phyloP scores from a whole-genome alignment of 345 rosid species.

The Aquilaria yunnanensis region DNA sequence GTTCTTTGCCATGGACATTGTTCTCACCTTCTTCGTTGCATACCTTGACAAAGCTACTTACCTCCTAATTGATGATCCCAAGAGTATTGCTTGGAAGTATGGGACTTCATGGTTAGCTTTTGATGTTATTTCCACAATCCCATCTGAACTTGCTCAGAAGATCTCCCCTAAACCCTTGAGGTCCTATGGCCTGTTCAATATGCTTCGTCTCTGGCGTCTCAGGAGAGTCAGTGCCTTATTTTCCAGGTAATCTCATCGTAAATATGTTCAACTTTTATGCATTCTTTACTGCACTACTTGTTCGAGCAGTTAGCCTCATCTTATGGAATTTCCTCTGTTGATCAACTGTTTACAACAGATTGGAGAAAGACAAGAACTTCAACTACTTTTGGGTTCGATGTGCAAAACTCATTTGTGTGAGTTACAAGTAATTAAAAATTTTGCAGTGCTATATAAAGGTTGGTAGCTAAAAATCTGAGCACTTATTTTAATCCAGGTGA shows the following conservation, averaged over 20 bases:
- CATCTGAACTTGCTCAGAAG: constrained; percentile 63
- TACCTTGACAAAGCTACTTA: constrained; percentile 66
- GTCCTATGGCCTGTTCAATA: constrained; percentile 68
- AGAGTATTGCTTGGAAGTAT: constrained; percentile 74
- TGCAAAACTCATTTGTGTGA: constrained; percentile 80
- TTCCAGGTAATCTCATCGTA: constrained; percentile 46
- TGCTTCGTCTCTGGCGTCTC: constrained; percentile 99
- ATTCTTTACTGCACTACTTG: too few species aligned
- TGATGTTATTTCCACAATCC: constrained; percentile 71
- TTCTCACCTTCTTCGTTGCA: constrained; percentile 81
- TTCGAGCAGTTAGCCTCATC: too few species aligned
- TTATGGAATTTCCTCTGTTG: not conserved
- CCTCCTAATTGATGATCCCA: constrained; percentile 63
- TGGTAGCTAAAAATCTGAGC: constrained; percentile 4
- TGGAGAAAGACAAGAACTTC: constrained; percentile 88
- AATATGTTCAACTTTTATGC: too few species aligned
- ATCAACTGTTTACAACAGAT: constrained; percentile 31
- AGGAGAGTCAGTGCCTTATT: constrained; percentile 90
- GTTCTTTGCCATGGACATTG: constrained; percentile 79
- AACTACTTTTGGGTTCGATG: constrained; percentile 98
- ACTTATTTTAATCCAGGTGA: constrained; percentile 44
- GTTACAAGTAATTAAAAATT: constrained; percentile 16
- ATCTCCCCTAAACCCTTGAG: constrained; percentile 42
- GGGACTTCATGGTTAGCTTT: constrained; percentile 69
- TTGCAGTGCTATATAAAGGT: not conserved